Evolutionary conservation across 305 asterid genomes (phyloP), one percentile per base, ranked within the genome.

Genomic region (Fraxinus sp.): DNA sequence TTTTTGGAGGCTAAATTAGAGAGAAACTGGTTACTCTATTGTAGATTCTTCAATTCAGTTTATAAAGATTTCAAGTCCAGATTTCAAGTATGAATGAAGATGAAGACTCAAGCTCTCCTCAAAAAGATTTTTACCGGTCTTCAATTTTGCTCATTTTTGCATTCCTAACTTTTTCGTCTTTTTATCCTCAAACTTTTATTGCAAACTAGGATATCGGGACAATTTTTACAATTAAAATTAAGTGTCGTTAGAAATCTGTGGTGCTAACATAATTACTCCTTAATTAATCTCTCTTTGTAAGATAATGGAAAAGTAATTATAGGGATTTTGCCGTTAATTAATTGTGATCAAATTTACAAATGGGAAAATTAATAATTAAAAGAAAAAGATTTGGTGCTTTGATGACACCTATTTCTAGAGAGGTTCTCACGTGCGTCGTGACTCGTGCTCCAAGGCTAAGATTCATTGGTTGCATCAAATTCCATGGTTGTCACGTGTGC

Each of bases 371-470:
- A 52, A 11, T 71, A 80, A 71, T 39, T 16, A 37, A 41, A 35
- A 10, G 9, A 37, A 41, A 75, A 37, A 0, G 57, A 37, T 75
- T 36, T 3, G 33, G 32, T n/a, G 30, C 33, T 78, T 78, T 33
- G 22, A 7, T n/a, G 57, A 79, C 84, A 82, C 39, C 18, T 78
- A 81, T 66, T 46, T 1, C 46, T 0, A 33, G 26, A 28, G 59
- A 26, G 77, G 84, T 6, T 73, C 74, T 80, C 83, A 86, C 86
- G 85, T 86, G 86, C 57, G 86, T 49, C 20, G 79, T 83, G 78
- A 79, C 64, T 71, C 85, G 68, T 22, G 32, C 28, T 22, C 32
- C 86, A 5, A 83, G 77, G 75, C 26, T 1, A 14, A 71, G 59
- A 76, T 85, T 75, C 22, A 80, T 39, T 35, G 55, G 71, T 77